Base-by-base conservation (phyloP, 192 early-diverging fungal species). In the Thoreauomyces humboldtii region DNA sequence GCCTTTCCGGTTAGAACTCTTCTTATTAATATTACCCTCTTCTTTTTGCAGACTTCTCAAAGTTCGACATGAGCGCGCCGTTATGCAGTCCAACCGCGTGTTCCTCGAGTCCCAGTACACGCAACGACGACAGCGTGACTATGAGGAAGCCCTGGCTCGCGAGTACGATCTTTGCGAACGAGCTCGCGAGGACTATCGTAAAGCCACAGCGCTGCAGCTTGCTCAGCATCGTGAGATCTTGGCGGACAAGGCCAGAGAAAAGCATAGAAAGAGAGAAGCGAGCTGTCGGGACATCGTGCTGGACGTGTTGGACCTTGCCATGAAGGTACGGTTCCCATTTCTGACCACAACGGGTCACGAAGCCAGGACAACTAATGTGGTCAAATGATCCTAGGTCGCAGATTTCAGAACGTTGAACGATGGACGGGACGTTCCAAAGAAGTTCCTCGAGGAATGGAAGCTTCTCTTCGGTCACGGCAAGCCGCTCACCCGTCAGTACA, bases 381-480 rank as follows among this genome's bases (percentile, higher is more conserved):
- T 9, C 4, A 37, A 41, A 41, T 12, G 11, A 41, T 41, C 38
- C 9, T 12, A 83, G 82, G 66, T 85, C 0, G 47, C 73, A 12
- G 80, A 86, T 27, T 84, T 81, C 59, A 67, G 74, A n/a, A 55
- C 59, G 5, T 44, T 85, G 34, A 84, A 81, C 54, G 84, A 85
- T 56, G 69, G 71, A 12, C 67, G 66, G 19, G 77, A 84, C 28
- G 52, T 78, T 4, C 79, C 79, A 21, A 33, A 34, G 42, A 80
- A 78, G 48, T 59, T 78, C 29, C 24, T 86, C 28, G 57, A 76
- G 7, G 80, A 86, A 48, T 85, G 82, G 82, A 86, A 86, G 69
- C 74, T 62, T 9, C 63, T 86, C 24, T 84, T 86, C 65, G 34
- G 73, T 9, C 53, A 69, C n/a, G 74, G 73, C 33, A 47, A 71